phyloP scores from a whole-genome alignment of 108 stramenopile species.

The Skeletonema costatum region DNA sequence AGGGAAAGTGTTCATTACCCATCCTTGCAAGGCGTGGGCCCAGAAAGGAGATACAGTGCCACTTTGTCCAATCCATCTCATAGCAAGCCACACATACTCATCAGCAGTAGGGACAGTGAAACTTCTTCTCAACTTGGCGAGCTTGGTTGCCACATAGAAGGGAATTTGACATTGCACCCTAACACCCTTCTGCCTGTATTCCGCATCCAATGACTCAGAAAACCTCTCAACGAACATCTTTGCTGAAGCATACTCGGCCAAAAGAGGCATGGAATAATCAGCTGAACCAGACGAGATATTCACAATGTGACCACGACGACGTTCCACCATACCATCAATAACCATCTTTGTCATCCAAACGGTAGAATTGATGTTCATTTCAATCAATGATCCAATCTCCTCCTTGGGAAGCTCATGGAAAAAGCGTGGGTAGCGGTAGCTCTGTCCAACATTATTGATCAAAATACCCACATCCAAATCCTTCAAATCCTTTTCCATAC shows the following conservation, averaged over 20 bases:
- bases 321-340: conserved; percentile 90
- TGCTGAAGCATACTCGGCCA: conserved; percentile 95
- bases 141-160: conserved; percentile 96
- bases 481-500: conserved; percentile 67
- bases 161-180: conserved; percentile 97
- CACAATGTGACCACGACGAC: conserved; percentile 92
- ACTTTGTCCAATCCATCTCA: conserved; percentile 86
- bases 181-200: conserved; percentile 88
- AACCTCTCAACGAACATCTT: conserved; percentile 97
- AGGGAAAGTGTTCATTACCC: conserved; percentile 81
- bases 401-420: conserved; percentile 93
- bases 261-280: conserved; percentile 89
- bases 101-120: conserved; percentile 89
- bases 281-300: conserved; percentile 96
- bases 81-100: conserved; percentile 77
- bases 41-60: conserved; percentile 91
- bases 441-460: conserved; percentile 98
- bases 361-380: conserved; percentile 96
- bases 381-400: conserved; percentile 72
- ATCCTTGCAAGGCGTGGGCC: conserved; percentile 94
- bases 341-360: conserved; percentile 96
- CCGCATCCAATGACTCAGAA: conserved; percentile 91
- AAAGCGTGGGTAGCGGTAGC: conserved; percentile 95
- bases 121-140: conserved; percentile 95
- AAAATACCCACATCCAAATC: conserved; percentile 92